These are phyloP conservation scores for Erysiphe neolycopersici DNA, from an alignment of 2,329 filamentous ascomycete species.

Conservation along the genomic window DNA sequence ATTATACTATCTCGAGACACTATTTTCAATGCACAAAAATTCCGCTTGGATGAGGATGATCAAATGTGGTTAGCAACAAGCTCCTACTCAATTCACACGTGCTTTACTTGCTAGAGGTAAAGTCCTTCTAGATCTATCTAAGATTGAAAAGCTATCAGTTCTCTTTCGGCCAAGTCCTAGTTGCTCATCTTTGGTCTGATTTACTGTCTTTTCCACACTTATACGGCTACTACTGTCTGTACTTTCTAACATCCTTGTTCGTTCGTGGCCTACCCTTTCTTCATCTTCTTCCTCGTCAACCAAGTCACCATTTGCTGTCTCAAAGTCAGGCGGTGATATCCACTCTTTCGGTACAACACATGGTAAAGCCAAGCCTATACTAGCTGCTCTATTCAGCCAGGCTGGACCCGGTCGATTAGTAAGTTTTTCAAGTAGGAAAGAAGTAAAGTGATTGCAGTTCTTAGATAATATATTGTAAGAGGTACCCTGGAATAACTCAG, in stretches of 20 bases:
- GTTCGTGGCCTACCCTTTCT: conserved; percentile 18
- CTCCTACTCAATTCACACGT: too few species aligned
- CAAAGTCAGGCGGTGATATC: conserved; percentile 54
- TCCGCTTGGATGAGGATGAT: too few species aligned
- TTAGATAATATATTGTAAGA: conserved; percentile 58
- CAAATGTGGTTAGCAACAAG: too few species aligned
- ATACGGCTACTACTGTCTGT: conserved; percentile 8
- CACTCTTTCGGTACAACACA: conserved; percentile 64
- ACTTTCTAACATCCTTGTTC: conserved; percentile 27
- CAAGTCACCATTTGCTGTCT: conserved; percentile 43
- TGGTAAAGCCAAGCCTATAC: conserved; percentile 52
- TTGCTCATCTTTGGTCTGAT: conserved; percentile 15
- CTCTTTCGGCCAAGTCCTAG: conserved; percentile 8
- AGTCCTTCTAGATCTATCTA: conserved; percentile 23
- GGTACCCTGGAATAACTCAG: conserved; percentile 45
- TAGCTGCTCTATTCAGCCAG: conserved; percentile 68
- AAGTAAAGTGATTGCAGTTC: conserved; percentile 80
- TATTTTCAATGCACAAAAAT: too few species aligned
- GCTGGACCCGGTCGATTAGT: conserved; percentile 41
- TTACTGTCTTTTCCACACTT: conserved; percentile 8
- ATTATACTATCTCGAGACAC: too few species aligned
- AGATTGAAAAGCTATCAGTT: conserved; percentile 15
- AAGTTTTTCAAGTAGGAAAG: conserved; percentile 44
- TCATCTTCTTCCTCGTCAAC: conserved; percentile 21
- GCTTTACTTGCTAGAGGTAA: conserved; percentile 17